These are phyloP conservation scores for Candida palmyrensis DNA, from an alignment of 805 yeast species.

Conservation along the genomic window DNA sequence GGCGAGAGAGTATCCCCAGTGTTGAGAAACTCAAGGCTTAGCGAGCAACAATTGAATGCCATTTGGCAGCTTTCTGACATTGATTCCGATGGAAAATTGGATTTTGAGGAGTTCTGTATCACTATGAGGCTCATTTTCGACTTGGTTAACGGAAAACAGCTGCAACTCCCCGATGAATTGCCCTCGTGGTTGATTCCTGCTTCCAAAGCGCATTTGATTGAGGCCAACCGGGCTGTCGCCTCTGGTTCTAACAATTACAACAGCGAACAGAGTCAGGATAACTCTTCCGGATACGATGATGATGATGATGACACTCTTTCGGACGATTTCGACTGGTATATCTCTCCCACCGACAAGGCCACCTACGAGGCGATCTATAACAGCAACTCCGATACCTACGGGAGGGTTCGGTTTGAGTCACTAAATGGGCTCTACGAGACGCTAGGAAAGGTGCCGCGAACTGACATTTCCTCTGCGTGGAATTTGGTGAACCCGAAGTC, in stretches of 20 bases:
- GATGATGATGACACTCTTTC: constrained; percentile 60
- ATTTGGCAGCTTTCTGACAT: constrained; percentile 93
- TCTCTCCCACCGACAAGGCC: constrained; percentile 78
- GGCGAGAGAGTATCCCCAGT: constrained; percentile 86
- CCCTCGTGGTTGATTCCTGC: constrained; percentile 95
- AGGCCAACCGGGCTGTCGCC: constrained; percentile 71
- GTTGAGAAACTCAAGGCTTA: constrained; percentile 81
- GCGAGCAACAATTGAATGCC: constrained; percentile 68
- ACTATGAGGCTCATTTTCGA: constrained; percentile 96
- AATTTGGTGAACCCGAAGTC: constrained; percentile 89
- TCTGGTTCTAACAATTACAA: constrained; percentile 14
- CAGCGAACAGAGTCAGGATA: constrained; percentile 1
- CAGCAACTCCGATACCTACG: constrained; percentile 69
- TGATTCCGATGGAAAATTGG: constrained; percentile 86
- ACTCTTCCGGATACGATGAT: constrained; percentile 31
- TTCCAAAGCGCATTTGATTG: constrained; percentile 76
- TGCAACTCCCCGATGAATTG: constrained; percentile 57
- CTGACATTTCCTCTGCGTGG: constrained; percentile 91
- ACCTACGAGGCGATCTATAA: constrained; percentile 76
- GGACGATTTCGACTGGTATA: constrained; percentile 91
- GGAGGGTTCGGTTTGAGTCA: constrained; percentile 72
- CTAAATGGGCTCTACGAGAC: constrained; percentile 65
- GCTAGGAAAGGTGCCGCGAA: constrained; percentile 67
- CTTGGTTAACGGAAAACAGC: constrained; percentile 63
- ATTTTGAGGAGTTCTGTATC: constrained; percentile 96